Base-by-base conservation (phyloP, 768 basidiomycete genomes). In the Sporobolomyces pararoseus region DNA sequence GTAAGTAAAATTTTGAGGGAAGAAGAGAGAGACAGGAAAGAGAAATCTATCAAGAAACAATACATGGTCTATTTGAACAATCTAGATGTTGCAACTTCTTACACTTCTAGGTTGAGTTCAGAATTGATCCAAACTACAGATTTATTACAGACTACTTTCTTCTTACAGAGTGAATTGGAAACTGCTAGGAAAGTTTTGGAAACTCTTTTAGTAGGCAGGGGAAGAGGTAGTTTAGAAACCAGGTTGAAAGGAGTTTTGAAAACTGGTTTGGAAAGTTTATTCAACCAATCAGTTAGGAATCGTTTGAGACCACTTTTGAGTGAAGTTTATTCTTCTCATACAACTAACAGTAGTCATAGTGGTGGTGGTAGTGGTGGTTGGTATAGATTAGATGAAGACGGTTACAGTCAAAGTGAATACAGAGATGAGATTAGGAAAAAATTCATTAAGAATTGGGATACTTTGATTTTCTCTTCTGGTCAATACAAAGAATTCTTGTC, bases 41-140 rank as follows among this genome's bases (percentile, higher is more conserved):
- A 96, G 76, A 84, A 85, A 75, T 39, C 17, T 37, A 10, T 23
- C 6, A 23, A 35, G 9, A 0, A 10, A 23, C 77, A 98, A n/a
- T n/a, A n/a, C n/a, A n/a, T n/a, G 95, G 88, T 87, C 42, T 84
- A 89, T 52, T 82, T 98, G 59, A 99, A 99, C 78, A 92, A 99
- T 79, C 83, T 99, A n/a, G 93, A 97, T 78, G 79, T 92, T 23
- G 97, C 94, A 3, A 87, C 87, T 4, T 88, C 86, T 9, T 93
- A 99, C 80, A 85, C 94, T 79, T 91, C 94, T 61, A 86, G 89
- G 54, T 82, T 99, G 27, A 80, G 86, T 7, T 85, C 84, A 63
- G 90, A 93, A 71, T 75, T 91, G 12, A 76, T 81, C 23, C 82
- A n/a, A n/a, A n/a, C 81, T 10, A 85, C 74, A 4, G 78, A 80